Evolutionary conservation across 2,329 filamentous ascomycete genomes (phyloP), one percentile per base, ranked within the genome.

Genomic region (Nannizzia gypsea): DNA sequence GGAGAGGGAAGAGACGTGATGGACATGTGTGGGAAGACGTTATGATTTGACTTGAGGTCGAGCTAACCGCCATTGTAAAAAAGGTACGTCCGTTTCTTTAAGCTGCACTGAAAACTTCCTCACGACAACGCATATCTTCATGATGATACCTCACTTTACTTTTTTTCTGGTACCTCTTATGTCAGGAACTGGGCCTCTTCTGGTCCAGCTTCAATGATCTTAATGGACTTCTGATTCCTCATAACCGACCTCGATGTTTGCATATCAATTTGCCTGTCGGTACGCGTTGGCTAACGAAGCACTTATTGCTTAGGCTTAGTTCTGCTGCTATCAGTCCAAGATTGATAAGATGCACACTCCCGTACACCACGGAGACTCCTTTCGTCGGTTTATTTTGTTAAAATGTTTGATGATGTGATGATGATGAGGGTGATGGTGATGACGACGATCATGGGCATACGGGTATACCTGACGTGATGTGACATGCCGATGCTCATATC

Each of bases 101-200:
- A n/a, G n/a, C 15, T 24, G 11, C 9, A 9, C 20, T 26, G 26
- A 26, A 26, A n/a, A 6, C 22, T 54, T 15, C 24, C 48, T n/a
- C n/a, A n/a, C n/a, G n/a, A 20, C 48, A 34, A 24, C 13, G 48
- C 28, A 44, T 15, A 42, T 11, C 13, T 36, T 3, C 52, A 81
- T 89, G 87, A 90, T 90, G 87, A 90, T 81, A 82, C 78, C 78
- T 75, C 78, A 77, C 75, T 72, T 74, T 71, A 76, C 73, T 76
- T 77, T 78, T 78, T 85, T 89, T 91, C 87, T 92, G 89, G 88
- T 89, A 93, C 89, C 89, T 92, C 89, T 93, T 90, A 88, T 88
- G 82, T 87, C 85, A 90, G 83, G 78, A 80, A 58, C 56, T 54
- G 54, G 68, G 58, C 56, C 59, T 55, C 56, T 62, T 58, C 24